These are phyloP conservation scores for Knoxdaviesia capensis DNA, from an alignment of 2,329 filamentous ascomycete species.

Conservation along the genomic window DNA sequence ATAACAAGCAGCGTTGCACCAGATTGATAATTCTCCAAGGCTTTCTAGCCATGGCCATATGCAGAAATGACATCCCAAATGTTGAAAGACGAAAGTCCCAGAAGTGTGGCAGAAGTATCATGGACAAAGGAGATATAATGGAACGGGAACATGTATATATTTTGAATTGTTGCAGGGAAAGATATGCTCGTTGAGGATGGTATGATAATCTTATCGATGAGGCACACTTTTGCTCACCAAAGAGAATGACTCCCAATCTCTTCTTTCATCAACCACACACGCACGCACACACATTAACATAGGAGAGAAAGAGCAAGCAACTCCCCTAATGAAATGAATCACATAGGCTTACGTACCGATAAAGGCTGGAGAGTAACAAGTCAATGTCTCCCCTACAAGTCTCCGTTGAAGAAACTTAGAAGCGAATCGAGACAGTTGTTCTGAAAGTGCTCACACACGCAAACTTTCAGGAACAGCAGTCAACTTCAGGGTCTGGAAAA, in stretches of 20 bases:
- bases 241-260: neutral
- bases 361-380: conserved; percentile 84
- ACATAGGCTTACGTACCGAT: conserved; percentile 29
- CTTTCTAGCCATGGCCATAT: too few species aligned
- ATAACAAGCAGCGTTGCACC: too few species aligned
- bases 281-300: neutral
- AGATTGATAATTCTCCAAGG: too few species aligned
- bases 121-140: too few species aligned
- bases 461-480: neutral
- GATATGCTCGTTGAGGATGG: conserved; percentile 7
- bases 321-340: conserved; percentile 6
- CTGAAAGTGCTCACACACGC: too few species aligned
- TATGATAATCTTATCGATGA: conserved; percentile 6
- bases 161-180: too few species aligned
- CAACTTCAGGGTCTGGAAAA: neutral
- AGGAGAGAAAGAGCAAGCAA: conserved; percentile 10
- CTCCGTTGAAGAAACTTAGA: conserved; percentile 12
- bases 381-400: conserved; percentile 77
- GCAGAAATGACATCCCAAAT: too few species aligned
- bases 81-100: too few species aligned
- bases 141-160: too few species aligned
- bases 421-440: neutral
- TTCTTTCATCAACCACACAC: neutral
- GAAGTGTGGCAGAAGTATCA: too few species aligned
- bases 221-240: neutral